Base-by-base conservation (phyloP, 2,329 filamentous ascomycete species). In the Pseudogymnoascus sp. region DNA sequence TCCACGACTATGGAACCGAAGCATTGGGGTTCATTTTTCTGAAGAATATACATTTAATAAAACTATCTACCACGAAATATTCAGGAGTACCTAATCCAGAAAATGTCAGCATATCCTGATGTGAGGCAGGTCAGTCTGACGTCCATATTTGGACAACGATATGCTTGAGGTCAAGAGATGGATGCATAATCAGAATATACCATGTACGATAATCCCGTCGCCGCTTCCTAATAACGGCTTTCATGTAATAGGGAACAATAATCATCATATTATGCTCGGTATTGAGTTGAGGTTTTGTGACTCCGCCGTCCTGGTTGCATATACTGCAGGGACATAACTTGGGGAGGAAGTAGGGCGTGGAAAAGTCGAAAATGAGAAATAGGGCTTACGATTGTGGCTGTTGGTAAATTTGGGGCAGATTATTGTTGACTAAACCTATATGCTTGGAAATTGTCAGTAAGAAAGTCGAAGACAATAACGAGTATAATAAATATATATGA, bases 241-340 rank as follows among this genome's bases (percentile, higher is more conserved):
- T 56, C 49, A 56, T 56, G 49, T 56, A 56, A 56, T 56, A 56
- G 49, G 49, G 49, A 56, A 56, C 49, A 56, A 56, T 56, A 56
- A 56, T 56, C 49, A 56, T 56, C 49, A 56, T 21, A 18, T 56
- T 56, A 56, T 56, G 49, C 49, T 56, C 49, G n/a, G 49, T 56
- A 56, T 56, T 31, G 14, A 9, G 1, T 31, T 11, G n/a, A 34
- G 25, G n/a, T 34, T 56, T 31, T 18, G 25, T 11, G n/a, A 9
- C 46, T 56, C 46, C 46, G n/a, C 49, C 28, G 49, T 2, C 49
- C 49, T 4, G 16, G 25, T 56, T 56, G 49, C 28, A 56, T 34
- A 6, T 12, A 4, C 49, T 34, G 28, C 49, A 56, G 28, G 28
- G 49, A 56, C 49, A 56, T 34, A 21, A 34, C 49, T 34, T 56